Evolutionary conservation across 768 basidiomycete genomes (phyloP).

Genomic region (Hydnum rufescens): DNA sequence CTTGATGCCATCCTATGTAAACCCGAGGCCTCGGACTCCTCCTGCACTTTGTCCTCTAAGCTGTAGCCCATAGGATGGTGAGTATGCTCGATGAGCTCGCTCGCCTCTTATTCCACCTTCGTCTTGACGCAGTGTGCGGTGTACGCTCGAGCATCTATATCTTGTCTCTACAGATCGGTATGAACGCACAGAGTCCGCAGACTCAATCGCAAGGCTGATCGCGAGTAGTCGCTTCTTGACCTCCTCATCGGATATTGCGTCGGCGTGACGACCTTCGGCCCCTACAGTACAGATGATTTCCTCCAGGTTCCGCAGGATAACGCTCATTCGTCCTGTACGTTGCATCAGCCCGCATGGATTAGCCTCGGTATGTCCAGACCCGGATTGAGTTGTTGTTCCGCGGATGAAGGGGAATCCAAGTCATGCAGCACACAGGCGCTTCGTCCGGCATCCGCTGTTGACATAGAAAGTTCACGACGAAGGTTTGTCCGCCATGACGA

Average conservation of each 20-base stretch:
- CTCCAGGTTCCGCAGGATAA: slow-evolving; percentile 68
- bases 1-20: slow-evolving; percentile 90
- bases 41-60: slow-evolving; percentile 95
- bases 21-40: slow-evolving; percentile 85
- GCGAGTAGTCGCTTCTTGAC: slow-evolving; percentile 56
- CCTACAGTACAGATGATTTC: slow-evolving; percentile 80
- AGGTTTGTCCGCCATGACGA: slow-evolving; percentile 69
- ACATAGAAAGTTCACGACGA: slow-evolving; percentile 31
- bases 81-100: slow-evolving; percentile 69
- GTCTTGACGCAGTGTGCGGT: slow-evolving; percentile 51
- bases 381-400: slow-evolving; percentile 57
- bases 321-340: slow-evolving; percentile 96
- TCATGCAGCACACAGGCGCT: slow-evolving; percentile 77
- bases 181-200: slow-evolving; percentile 78
- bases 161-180: slow-evolving; percentile 60
- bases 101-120: slow-evolving; percentile 83
- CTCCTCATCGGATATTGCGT: slow-evolving; percentile 55
- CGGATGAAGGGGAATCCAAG: slow-evolving; percentile 81
- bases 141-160: slow-evolving; percentile 64
- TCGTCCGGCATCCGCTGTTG: slow-evolving; percentile 90
- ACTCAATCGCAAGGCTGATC: slow-evolving; percentile 86
- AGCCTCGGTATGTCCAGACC: slow-evolving; percentile 71
- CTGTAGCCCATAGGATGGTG: slow-evolving; percentile 80
- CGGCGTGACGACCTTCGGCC: slow-evolving; percentile 95
- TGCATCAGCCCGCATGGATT: slow-evolving; percentile 71